phyloP scores from a whole-genome alignment of 768 basidiomycete species.

The Trametes punicea region DNA sequence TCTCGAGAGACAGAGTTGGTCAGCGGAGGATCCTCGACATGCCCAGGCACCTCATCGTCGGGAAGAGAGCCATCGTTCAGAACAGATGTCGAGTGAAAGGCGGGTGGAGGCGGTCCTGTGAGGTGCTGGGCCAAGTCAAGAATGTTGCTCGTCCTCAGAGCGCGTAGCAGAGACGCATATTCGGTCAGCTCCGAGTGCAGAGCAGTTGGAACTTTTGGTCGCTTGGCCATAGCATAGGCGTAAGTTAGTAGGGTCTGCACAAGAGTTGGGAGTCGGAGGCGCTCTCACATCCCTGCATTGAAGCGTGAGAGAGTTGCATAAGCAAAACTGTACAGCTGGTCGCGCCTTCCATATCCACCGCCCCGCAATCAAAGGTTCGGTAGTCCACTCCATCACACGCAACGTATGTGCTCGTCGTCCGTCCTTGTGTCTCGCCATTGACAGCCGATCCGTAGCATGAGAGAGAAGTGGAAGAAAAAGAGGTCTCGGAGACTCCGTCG shows the following conservation, averaged over 20 bases:
- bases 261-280: neutral
- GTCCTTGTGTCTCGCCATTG: neutral
- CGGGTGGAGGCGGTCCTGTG: slow-evolving; percentile 26
- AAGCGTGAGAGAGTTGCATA: slow-evolving; percentile 22
- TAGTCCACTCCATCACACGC: slow-evolving; percentile 21
- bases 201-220: slow-evolving; percentile 45
- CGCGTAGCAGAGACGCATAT: slow-evolving; percentile 63
- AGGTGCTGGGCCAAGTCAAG: slow-evolving; percentile 59
- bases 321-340: slow-evolving; percentile 32
- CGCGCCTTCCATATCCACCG: slow-evolving; percentile 21
- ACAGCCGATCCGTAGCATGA: slow-evolving; percentile 52
- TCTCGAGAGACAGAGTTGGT: slow-evolving; percentile 3
- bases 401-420: slow-evolving; percentile 11
- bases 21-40: slow-evolving; percentile 20
- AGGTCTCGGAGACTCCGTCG: slow-evolving; percentile 88
- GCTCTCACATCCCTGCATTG: neutral
- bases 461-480: slow-evolving; percentile 98
- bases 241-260: neutral
- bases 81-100: neutral
- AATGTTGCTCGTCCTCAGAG: slow-evolving; percentile 52
- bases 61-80: slow-evolving; percentile 19
- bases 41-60: slow-evolving; percentile 29
- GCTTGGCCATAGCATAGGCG: slow-evolving; percentile 34
- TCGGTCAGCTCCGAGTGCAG: slow-evolving; percentile 65
- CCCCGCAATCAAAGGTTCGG: slow-evolving; percentile 11